These are phyloP conservation scores for Dryas drummondii DNA, from an alignment of 306 rosid genomes.

Conservation along the genomic window DNA sequence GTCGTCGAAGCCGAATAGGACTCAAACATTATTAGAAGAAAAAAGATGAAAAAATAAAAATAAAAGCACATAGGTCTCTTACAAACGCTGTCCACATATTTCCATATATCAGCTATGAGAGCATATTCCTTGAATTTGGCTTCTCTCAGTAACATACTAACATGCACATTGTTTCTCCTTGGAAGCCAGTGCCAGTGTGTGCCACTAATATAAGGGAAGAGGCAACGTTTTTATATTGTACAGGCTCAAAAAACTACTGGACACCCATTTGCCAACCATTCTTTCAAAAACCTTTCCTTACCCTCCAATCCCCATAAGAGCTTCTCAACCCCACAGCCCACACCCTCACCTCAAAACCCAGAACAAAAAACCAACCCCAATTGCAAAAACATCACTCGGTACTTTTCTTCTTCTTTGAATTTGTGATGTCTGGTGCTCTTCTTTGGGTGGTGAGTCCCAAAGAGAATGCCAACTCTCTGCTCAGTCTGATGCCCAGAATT, in stretches of 20 bases:
- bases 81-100: conserved; percentile 18
- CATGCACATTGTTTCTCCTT: not conserved
- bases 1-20: not conserved
- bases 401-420: not conserved
- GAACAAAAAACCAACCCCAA: not conserved
- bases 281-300: not conserved
- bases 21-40: not conserved
- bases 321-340: not conserved
- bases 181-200: not conserved
- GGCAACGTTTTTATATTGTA: not conserved
- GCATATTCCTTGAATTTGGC: conserved; percentile 23
- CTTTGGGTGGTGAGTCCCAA: conserved; percentile 67
- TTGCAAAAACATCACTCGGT: not conserved
- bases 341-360: not conserved
- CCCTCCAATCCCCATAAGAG: conserved; percentile 14
- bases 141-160: not conserved
- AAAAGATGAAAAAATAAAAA: not conserved
- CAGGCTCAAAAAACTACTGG: conserved; percentile 14
- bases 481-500: conserved; percentile 37
- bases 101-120: not conserved
- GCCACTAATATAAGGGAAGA: not conserved
- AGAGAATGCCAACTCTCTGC: conserved; percentile 47
- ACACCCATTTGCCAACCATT: conserved; percentile 26
- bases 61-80: not conserved
- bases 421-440: conserved; percentile 59